Percentiles rank a stretch among this genome's conserved stretches.
phyloP scores from a whole-genome alignment of 257 asterid species.

The Fraxinus excelsior region DNA sequence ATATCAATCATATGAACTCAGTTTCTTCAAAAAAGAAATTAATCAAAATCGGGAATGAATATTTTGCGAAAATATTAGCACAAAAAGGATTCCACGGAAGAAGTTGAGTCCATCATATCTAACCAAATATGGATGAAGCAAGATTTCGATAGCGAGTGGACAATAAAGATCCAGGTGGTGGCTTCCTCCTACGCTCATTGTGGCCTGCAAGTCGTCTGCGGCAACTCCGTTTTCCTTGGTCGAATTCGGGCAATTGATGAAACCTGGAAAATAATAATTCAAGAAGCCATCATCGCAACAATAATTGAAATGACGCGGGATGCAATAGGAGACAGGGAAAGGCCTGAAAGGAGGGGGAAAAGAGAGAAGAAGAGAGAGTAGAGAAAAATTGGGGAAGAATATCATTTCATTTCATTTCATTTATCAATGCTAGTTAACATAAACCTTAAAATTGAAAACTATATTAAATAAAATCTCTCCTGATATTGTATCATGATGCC shows the following conservation, averaged over 20 bases:
- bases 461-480: too few species aligned
- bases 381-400: too few species aligned
- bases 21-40: neutral
- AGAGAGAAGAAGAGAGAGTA: too few species aligned
- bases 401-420: too few species aligned
- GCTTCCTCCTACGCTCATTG: constrained; percentile 94
- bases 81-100: neutral
- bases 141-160: constrained; percentile 60
- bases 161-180: constrained; percentile 58
- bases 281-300: constrained; percentile 24
- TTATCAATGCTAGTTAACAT: too few species aligned
- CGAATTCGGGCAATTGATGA: constrained; percentile 85
- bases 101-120: constrained; percentile 22
- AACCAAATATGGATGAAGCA: constrained; percentile 62
- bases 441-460: too few species aligned
- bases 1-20: constrained; percentile 13
- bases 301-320: neutral
- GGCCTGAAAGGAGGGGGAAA: too few species aligned
- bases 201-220: constrained; percentile 96
- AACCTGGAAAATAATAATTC: constrained; percentile 57
- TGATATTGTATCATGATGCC: neutral
- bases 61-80: neutral
- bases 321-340: too few species aligned
- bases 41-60: neutral
- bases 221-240: constrained; percentile 91